phyloP scores from a whole-genome alignment of 768 basidiomycete genomes.

The Tylopilus intermedius region DNA sequence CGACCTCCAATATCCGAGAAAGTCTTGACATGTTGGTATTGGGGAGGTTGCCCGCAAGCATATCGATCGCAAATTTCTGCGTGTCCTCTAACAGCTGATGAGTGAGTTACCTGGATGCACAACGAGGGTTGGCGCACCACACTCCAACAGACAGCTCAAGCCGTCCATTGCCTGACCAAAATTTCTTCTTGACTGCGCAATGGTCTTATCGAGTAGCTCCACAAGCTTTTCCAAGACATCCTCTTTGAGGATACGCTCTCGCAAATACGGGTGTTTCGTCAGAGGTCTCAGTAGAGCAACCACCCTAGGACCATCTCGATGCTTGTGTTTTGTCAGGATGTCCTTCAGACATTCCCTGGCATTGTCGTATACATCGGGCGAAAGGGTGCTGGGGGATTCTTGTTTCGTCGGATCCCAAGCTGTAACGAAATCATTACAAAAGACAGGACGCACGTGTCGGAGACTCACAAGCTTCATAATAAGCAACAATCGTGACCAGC shows the following conservation, averaged over 20 bases:
- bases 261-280: constrained; percentile 16
- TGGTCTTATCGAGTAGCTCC: constrained; percentile 9
- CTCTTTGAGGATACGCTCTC: constrained; percentile 10
- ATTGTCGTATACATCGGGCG: constrained; percentile 2
- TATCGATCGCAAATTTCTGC: not conserved
- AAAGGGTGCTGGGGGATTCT: not conserved
- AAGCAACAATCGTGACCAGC: constrained; percentile 21
- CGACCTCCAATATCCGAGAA: constrained; percentile 10
- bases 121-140: constrained; percentile 7
- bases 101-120: not conserved
- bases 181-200: not conserved
- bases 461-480: constrained; percentile 19
- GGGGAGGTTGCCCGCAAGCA: not conserved
- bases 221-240: constrained; percentile 14
- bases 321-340: constrained; percentile 8
- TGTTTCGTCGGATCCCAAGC: not conserved
- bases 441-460: not conserved
- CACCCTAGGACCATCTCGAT: constrained; percentile 17
- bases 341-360: constrained; percentile 7
- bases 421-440: not conserved
- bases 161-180: constrained; percentile 22
- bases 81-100: constrained; percentile 9
- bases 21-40: constrained; percentile 5
- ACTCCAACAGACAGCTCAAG: constrained; percentile 15
- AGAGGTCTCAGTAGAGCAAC: constrained; percentile 19